These are phyloP conservation scores for Vitellaria paradoxa DNA, from an alignment of 179 eudicot species.

Conservation along the genomic window DNA sequence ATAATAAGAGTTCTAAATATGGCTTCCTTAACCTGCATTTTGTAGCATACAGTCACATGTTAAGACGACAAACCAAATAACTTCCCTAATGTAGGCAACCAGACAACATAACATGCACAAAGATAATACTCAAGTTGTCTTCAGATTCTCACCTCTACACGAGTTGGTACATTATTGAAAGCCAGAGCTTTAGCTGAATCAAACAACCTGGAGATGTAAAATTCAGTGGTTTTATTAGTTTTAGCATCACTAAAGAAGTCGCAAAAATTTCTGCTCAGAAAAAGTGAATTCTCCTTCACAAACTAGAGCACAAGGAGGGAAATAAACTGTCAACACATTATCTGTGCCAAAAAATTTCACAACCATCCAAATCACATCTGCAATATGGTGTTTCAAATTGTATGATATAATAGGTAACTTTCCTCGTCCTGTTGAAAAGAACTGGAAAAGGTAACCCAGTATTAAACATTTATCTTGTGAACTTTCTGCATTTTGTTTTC, in stretches of 20 bases:
- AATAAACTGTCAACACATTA: neutral
- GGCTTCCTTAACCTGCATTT: conserved; percentile 82
- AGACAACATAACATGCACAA: neutral
- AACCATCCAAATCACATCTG: neutral
- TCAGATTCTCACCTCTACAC: conserved; percentile 61
- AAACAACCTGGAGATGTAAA: conserved; percentile 56
- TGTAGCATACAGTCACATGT: conserved; percentile 8
- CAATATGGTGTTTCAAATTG: neutral
- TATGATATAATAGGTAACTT: neutral
- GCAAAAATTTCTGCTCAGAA: neutral
- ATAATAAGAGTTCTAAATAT: conserved; percentile 78
- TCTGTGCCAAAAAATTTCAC: neutral
- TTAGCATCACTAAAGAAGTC: neutral
- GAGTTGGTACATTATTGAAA: conserved; percentile 74
- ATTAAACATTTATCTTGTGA: neutral
- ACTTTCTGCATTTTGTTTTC: neutral
- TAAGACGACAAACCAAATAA: neutral
- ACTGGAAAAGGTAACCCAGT: neutral
- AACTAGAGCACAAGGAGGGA: neutral
- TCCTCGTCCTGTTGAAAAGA: neutral
- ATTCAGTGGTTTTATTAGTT: neutral
- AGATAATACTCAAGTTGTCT: neutral
- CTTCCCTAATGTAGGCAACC: neutral
- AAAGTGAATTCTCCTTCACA: neutral
- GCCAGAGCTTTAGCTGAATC: conserved; percentile 98